Evolutionary conservation across 176 grass and related monocot genomes (phyloP).

Genomic region (Dactylis glomerata): DNA sequence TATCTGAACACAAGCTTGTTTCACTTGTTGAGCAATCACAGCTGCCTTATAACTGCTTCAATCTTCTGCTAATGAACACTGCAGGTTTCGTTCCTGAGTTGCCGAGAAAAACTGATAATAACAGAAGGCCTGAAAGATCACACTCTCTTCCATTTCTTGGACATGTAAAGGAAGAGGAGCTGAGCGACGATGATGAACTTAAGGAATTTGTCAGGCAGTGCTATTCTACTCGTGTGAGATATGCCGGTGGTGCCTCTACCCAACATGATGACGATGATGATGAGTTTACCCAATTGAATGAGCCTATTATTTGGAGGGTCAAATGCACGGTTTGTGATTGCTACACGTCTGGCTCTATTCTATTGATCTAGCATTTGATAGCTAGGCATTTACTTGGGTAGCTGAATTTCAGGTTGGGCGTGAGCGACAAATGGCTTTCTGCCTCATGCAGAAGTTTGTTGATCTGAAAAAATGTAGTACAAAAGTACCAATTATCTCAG

Average conservation of each 20-base stretch:
- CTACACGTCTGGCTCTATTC: background rate
- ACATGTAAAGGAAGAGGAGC: slow-evolving; percentile 86
- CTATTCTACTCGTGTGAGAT: slow-evolving; percentile 54
- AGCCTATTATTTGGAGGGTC: slow-evolving; percentile 76
- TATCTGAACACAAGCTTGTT: background rate
- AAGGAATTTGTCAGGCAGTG: slow-evolving; percentile 72
- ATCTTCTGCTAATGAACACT: slow-evolving; percentile 9
- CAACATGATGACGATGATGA: slow-evolving; percentile 47
- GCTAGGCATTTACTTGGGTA: slow-evolving; percentile 21
- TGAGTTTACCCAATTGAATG: slow-evolving; percentile 50
- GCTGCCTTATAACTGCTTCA: background rate
- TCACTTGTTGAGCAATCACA: background rate
- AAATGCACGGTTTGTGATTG: slow-evolving; percentile 84
- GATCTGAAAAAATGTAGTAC: slow-evolving; percentile 60
- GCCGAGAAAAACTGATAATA: slow-evolving; percentile 25
- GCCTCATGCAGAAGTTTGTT: slow-evolving; percentile 96
- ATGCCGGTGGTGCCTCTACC: slow-evolving; percentile 43
- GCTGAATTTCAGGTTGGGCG: slow-evolving; percentile 65
- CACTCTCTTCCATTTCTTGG: slow-evolving; percentile 77
- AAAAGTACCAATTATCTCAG: slow-evolving; percentile 79
- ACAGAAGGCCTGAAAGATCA: slow-evolving; percentile 50
- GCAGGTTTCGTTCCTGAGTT: slow-evolving; percentile 40
- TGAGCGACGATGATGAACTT: slow-evolving; percentile 91
- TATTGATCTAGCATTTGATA: background rate
- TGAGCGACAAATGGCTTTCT: slow-evolving; percentile 83